A percentile compares a stretch with the other conserved stretches of the same genome.
Evolutionary conservation across 1,284 basidiomycete genomes (phyloP).

Genomic region (Apiotrichum laibachii): DNA sequence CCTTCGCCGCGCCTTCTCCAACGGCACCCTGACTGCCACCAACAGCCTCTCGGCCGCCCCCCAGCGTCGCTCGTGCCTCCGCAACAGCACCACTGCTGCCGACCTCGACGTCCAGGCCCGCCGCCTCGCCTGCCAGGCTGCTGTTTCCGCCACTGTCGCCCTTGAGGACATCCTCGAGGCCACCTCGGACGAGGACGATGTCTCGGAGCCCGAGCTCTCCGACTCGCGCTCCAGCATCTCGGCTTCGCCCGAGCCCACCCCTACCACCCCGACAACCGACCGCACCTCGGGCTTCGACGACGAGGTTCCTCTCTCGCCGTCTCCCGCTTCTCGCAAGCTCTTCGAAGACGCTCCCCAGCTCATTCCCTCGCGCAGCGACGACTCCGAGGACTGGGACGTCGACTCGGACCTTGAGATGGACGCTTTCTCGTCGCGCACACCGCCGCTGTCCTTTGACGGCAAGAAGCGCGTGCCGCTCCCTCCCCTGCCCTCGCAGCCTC

Average conservation of each 20-base stretch:
- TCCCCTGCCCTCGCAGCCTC: constrained; percentile 2
- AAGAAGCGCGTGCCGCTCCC: neutral
- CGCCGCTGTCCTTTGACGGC: constrained; percentile 1
- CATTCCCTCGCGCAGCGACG: constrained; percentile 4
- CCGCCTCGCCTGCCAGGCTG: neutral
- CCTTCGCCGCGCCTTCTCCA: constrained; percentile 40
- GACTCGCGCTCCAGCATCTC: constrained; percentile 15
- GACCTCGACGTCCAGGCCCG: constrained; percentile 22
- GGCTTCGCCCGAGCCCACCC: constrained; percentile 17
- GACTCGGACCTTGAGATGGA: neutral
- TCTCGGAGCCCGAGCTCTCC: constrained; percentile 17
- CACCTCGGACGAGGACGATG: constrained; percentile 12
- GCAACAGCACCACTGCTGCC: constrained; percentile 29
- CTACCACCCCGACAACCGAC: constrained; percentile 14
- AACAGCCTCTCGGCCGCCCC: constrained; percentile 19
- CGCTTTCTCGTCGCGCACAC: neutral
- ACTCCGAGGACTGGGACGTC: constrained; percentile 13
- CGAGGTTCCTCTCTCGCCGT: neutral
- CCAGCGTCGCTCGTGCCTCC: constrained; percentile 26
- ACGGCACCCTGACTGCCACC: constrained; percentile 25
- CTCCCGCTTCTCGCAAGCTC: constrained; percentile 1
- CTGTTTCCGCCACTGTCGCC: neutral
- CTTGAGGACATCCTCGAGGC: constrained; percentile 15
- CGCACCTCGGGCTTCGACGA: constrained; percentile 5
- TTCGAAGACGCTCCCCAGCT: constrained; percentile 11